Percentiles rank a stretch among this genome's conserved stretches.
Conservation (phyloP, 176 grass and related monocot genomes). For the Lolium perenne region DNA sequence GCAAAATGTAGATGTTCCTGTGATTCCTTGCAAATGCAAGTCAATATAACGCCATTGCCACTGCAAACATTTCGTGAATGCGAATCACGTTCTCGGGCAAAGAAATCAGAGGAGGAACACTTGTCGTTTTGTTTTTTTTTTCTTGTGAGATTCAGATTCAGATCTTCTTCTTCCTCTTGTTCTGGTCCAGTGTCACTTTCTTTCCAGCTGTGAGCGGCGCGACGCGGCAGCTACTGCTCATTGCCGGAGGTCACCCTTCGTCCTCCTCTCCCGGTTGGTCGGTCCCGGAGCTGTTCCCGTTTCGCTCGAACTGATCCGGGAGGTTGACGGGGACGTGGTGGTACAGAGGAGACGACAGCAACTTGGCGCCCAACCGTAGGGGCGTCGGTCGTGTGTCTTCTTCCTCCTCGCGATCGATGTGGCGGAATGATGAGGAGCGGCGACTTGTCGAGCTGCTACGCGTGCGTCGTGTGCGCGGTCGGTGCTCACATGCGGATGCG, state of each 20-base stretch:
- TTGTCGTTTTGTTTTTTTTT: background rate
- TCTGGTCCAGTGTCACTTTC: slow-evolving; percentile 43
- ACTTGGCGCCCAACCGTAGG: slow-evolving; percentile 11
- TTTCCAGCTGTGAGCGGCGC: slow-evolving; percentile 39
- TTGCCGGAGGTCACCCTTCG: background rate
- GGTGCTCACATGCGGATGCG: background rate
- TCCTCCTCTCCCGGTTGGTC: background rate
- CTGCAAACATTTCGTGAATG: background rate
- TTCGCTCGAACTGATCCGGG: slow-evolving; percentile 1
- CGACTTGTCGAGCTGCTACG: background rate
- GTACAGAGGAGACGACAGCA: background rate
- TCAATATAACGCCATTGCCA: too few species aligned
- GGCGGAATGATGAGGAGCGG: background rate
- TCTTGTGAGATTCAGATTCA: slow-evolving; percentile 48
- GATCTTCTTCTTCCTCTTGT: slow-evolving; percentile 41
- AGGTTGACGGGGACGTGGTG: background rate
- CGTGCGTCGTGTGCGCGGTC: background rate
- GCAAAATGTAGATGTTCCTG: slow-evolving; percentile 34
- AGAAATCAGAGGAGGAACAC: background rate
- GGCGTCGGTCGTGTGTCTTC: slow-evolving; percentile 4
- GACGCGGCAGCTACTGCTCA: slow-evolving; percentile 36
- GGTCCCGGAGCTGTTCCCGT: background rate
- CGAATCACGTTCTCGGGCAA: background rate
- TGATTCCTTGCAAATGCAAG: background rate
- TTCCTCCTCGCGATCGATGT: background rate